These are phyloP conservation scores for Irpex sp. DNA, from an alignment of 1,284 basidiomycete species.

Conservation along the genomic window DNA sequence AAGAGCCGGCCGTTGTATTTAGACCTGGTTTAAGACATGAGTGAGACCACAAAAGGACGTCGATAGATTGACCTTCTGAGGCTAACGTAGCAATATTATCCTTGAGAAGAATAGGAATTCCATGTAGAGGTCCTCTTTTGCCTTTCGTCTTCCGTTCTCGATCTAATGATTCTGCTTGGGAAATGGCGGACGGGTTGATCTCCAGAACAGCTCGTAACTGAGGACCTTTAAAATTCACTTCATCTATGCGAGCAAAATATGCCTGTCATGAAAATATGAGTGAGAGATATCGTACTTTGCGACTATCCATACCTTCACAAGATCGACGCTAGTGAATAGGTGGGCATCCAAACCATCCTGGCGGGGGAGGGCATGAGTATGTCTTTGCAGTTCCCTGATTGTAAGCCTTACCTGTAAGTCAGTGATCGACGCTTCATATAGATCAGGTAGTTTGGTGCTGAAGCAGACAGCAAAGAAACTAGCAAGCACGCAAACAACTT, in stretches of 20 bases:
- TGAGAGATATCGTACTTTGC: background rate
- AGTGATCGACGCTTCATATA: constrained; percentile 58
- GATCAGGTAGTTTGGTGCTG: constrained; percentile 40
- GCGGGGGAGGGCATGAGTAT: background rate
- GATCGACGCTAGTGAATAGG: constrained; percentile 59
- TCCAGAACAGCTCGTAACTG: constrained; percentile 61
- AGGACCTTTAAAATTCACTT: constrained; percentile 66
- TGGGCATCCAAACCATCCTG: constrained; percentile 34
- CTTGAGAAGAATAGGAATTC: constrained; percentile 69
- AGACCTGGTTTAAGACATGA: constrained; percentile 38
- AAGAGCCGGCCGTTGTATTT: constrained; percentile 53
- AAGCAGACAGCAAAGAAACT: background rate
- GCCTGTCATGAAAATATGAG: constrained; percentile 33
- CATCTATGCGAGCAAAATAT: constrained; percentile 67
- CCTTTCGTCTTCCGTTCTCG: constrained; percentile 44
- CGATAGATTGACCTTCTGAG: constrained; percentile 43
- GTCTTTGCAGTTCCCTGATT: background rate
- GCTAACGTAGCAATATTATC: constrained; percentile 52
- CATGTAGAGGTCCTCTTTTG: constrained; percentile 55
- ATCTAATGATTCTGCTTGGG: constrained; percentile 53
- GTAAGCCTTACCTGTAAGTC: constrained; percentile 52
- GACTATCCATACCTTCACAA: constrained; percentile 47
- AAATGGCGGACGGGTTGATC: constrained; percentile 55
- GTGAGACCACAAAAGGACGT: background rate
- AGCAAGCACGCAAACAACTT: background rate